Percentiles rank a stretch among this genome's conserved stretches.
phyloP scores from a whole-genome alignment of 441 rosid species.

The Erysimum pusillum region DNA sequence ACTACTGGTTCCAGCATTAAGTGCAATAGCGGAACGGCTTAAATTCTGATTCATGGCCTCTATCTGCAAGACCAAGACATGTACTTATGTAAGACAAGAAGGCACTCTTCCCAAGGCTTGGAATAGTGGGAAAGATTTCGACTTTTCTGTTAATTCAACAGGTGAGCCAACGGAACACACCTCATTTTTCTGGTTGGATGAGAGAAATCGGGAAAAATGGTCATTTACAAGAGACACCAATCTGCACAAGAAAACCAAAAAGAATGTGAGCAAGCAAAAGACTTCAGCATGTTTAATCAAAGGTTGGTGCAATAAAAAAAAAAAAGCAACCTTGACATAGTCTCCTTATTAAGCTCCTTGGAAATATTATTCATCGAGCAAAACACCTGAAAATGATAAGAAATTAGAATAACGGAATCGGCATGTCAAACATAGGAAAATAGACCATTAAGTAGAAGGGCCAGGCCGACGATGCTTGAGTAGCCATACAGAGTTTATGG shows the following conservation, averaged over 20 bases:
- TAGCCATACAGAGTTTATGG: slow-evolving; percentile 67
- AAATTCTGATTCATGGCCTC: slow-evolving; percentile 54
- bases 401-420: slow-evolving; percentile 15
- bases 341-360: slow-evolving; percentile 65
- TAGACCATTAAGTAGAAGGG: slow-evolving; percentile 1
- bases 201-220: slow-evolving; percentile 60
- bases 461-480: not conserved
- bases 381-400: slow-evolving; percentile 69
- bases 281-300: not conserved
- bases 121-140: slow-evolving; percentile 12
- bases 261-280: slow-evolving; percentile 27
- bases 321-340: slow-evolving; percentile 63
- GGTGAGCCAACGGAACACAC: slow-evolving; percentile 50
- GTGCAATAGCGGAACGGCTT: slow-evolving; percentile 45
- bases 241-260: slow-evolving; percentile 55
- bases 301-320: slow-evolving; percentile 16
- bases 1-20: slow-evolving; percentile 40
- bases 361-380: slow-evolving; percentile 57
- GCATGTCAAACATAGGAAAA: slow-evolving; percentile 14
- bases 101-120: slow-evolving; percentile 27
- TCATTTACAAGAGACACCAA: slow-evolving; percentile 63
- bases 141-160: slow-evolving; percentile 18
- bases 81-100: slow-evolving; percentile 40
- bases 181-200: slow-evolving; percentile 70
- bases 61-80: slow-evolving; percentile 62